Evolutionary conservation across 192 early-diverging fungal species (phyloP).

Genomic region (Pilaira anomala): DNA sequence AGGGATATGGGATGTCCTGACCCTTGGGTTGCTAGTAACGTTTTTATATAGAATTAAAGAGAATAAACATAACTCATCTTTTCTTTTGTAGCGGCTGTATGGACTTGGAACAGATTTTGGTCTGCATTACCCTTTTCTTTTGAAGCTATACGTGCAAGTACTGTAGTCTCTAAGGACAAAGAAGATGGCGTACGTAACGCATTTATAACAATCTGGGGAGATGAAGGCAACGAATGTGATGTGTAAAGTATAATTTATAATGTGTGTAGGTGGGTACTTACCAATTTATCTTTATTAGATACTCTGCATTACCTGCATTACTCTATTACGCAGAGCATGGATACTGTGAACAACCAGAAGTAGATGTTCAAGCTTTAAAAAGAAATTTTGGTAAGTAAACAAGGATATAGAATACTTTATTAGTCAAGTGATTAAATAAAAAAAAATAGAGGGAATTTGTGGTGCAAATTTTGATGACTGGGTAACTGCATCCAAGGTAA

Average conservation of each 20-base stretch:
- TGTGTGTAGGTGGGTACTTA: too few species aligned
- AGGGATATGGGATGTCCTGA: conserved; percentile 70
- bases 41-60: conserved; percentile 12
- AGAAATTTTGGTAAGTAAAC: conserved; percentile 37
- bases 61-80: neutral
- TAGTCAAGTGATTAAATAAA: too few species aligned
- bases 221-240: conserved; percentile 91
- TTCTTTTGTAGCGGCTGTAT: conserved; percentile 44
- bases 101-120: conserved; percentile 88
- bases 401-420: too few species aligned
- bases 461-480: conserved; percentile 78
- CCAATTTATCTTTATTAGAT: conserved; percentile 33
- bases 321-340: conserved; percentile 75
- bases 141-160: conserved; percentile 69
- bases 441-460: conserved; percentile 68
- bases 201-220: conserved; percentile 88
- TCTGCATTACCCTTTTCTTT: conserved; percentile 79
- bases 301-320: conserved; percentile 74
- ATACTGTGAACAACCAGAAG: conserved; percentile 61
- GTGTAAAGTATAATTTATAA: conserved; percentile 31
- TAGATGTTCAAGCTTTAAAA: conserved; percentile 57
- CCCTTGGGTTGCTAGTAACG: conserved; percentile 79
- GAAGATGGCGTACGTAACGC: conserved; percentile 60
- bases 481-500: conserved; percentile 61
- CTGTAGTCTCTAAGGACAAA: conserved; percentile 61